A percentile compares a stretch with the other conserved stretches of the same genome.
phyloP scores from a whole-genome alignment of 2,329 filamentous ascomycete species.

The Aspergillus sp. region DNA sequence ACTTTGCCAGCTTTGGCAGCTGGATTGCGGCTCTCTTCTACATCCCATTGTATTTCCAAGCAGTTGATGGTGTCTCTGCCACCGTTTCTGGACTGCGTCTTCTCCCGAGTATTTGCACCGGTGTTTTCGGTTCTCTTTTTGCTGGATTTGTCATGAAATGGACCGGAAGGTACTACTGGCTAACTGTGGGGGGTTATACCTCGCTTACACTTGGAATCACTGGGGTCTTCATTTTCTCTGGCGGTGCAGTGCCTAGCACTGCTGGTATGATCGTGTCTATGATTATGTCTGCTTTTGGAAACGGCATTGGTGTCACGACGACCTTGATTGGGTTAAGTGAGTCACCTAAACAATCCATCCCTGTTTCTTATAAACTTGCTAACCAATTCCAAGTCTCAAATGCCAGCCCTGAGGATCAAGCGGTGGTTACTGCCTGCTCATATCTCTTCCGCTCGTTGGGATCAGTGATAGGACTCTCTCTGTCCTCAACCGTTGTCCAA shows the following conservation, averaged over 20 bases:
- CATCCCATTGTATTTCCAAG: conserved; percentile 72
- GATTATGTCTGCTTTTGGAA: conserved; percentile 47
- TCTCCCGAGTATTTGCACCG: conserved; percentile 57
- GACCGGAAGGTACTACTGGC: conserved; percentile 64
- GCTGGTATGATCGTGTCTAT: conserved; percentile 53
- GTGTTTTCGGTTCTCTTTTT: conserved; percentile 58
- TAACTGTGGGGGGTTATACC: conserved; percentile 55
- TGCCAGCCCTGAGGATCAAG: conserved; percentile 59
- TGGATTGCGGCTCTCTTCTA: conserved; percentile 61
- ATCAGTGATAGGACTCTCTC: conserved; percentile 59
- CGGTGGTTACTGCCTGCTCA: conserved; percentile 69
- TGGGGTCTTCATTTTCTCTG: conserved; percentile 52
- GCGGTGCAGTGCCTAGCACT: conserved; percentile 45
- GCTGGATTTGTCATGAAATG: conserved; percentile 62
- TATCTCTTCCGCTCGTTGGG: conserved; percentile 74
- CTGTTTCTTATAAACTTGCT: conserved; percentile 2
- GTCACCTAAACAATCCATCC: conserved; percentile 11
- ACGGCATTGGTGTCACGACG: conserved; percentile 60
- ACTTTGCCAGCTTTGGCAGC: conserved; percentile 63
- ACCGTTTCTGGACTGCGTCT: conserved; percentile 59
- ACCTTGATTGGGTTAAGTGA: conserved; percentile 61
- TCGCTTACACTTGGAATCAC: conserved; percentile 50
- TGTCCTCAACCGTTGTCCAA: conserved; percentile 66
- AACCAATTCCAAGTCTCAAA: conserved; percentile 53
- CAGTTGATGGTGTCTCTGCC: conserved; percentile 58